These are phyloP conservation scores for Lecanicillium sp. DNA, from an alignment of 2,329 filamentous ascomycete species.

Conservation along the genomic window DNA sequence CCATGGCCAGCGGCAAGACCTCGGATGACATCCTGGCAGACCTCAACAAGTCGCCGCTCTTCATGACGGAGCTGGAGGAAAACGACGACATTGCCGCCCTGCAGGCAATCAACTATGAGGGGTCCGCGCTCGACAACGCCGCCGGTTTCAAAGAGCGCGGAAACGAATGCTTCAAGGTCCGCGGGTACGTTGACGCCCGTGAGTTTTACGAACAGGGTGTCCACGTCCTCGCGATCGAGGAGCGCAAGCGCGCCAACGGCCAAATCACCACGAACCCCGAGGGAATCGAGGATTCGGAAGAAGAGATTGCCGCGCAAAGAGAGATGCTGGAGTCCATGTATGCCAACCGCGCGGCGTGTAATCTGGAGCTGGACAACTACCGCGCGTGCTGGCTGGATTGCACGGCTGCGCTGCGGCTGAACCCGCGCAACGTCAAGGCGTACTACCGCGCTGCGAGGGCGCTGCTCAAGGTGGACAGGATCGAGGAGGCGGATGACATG, in stretches of 20 bases:
- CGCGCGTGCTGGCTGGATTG: conserved; percentile 81
- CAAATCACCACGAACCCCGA: conserved; percentile 22
- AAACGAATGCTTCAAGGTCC: conserved; percentile 74
- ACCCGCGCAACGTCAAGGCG: conserved; percentile 78
- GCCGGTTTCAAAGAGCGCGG: conserved; percentile 83
- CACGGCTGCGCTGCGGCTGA: conserved; percentile 67
- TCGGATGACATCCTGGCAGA: conserved; percentile 48
- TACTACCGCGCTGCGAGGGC: conserved; percentile 79
- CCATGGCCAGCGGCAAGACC: conserved; percentile 34
- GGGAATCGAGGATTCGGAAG: conserved; percentile 32
- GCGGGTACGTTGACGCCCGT: conserved; percentile 71
- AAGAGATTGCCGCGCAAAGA: conserved; percentile 51
- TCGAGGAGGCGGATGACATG: conserved; percentile 73
- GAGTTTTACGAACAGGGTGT: conserved; percentile 92
- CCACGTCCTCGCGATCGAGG: conserved; percentile 57
- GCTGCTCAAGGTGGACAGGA: conserved; percentile 68
- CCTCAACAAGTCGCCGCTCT: conserved; percentile 63
- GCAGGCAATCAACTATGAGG: conserved; percentile 86
- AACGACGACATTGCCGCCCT: conserved; percentile 81
- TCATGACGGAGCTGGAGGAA: conserved; percentile 91
- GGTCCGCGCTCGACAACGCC: conserved; percentile 74
- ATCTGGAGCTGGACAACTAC: conserved; percentile 83
- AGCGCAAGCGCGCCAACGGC: conserved; percentile 41
- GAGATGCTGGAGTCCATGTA: conserved; percentile 67
- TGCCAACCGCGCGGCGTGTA: conserved; percentile 82